Evolutionary conservation across 169 alveolate species (phyloP).

Genomic region (Plasmodium coatneyi): DNA sequence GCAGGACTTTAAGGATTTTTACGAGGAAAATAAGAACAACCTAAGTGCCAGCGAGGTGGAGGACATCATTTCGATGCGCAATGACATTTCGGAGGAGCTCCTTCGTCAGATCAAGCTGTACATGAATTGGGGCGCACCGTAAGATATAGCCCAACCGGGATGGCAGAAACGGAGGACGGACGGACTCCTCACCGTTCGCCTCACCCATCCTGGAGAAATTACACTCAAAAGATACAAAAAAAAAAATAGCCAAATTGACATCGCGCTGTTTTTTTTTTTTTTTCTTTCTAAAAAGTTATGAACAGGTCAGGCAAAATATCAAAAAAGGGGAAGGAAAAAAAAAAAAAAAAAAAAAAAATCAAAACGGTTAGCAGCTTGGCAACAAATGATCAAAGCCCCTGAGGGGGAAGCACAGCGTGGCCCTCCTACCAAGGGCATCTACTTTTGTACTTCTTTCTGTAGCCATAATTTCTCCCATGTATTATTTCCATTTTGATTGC

Average conservation of each 20-base stretch:
- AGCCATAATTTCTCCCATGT: slow-evolving; percentile 35
- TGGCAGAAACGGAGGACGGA: not conserved
- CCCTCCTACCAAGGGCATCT: slow-evolving; percentile 65
- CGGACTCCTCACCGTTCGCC: not conserved
- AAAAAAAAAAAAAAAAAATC: not conserved
- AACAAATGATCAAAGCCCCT: not conserved
- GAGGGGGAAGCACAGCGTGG: not conserved
- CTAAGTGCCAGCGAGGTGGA: slow-evolving; percentile 34
- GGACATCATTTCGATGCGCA: slow-evolving; percentile 33
- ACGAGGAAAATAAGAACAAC: slow-evolving; percentile 62
- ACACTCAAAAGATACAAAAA: not conserved
- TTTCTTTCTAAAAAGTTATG: not conserved
- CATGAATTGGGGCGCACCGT: not conserved
- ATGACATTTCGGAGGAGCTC: slow-evolving; percentile 48
- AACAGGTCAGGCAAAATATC: too few relatives aligned
- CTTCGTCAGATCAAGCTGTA: slow-evolving; percentile 18
- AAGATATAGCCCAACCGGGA: not conserved
- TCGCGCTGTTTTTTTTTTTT: not conserved
- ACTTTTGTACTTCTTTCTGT: slow-evolving; percentile 56
- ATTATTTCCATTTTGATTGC: slow-evolving; percentile 69
- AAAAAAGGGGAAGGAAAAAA: too few relatives aligned
- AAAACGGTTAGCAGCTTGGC: not conserved
- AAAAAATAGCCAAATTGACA: not conserved
- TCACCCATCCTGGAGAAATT: not conserved
- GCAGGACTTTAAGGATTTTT: slow-evolving; percentile 69